Evolutionary conservation across 345 rosid genomes (phyloP), one percentile per base, ranked within the genome.

Genomic region (Syzygium aromaticum): DNA sequence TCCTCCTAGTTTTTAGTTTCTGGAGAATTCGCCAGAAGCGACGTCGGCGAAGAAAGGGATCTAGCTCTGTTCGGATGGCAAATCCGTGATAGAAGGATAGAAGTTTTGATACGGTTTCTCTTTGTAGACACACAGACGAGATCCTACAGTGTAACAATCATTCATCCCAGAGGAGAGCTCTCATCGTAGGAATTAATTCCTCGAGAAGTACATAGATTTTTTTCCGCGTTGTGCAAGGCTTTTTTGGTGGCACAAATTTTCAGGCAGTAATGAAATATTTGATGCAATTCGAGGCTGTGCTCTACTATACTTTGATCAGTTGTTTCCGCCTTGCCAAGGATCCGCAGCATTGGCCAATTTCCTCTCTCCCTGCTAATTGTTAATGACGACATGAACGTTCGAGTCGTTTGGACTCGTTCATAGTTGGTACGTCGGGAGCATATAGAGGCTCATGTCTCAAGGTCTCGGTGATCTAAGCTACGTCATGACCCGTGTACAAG

Each of bases 11-110:
- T 67, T 54, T 91, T 87, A 94, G 99, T 91, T 91, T 98, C 38
- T 95, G 97, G 97, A 91, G 98, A 88, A 92, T 96, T 87, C 91
- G 94, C 51, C 99, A 95, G 85, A 95, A 86, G 90, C 92, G 98
- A 17, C 95, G 97, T 13, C 89, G 95, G 86, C 91, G 95, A 87
- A 94, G 96, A 90, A 94, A 94, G 91, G 91, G 93, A 86, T 91
- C 98, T 28, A 94, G 91, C 33, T 89, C 95, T 3, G 89, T 90
- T 90, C 94, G 99, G 13, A 86, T 93, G 77, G 86, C 86, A 84
- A 93, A 91, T 88, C 91, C 88, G 8, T 94, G 91, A 92, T 52
- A 27, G 19, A 82, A 51, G 43, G 54, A 59, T 84, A 51, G 43
- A 80, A 56, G 51, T 86, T 86, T 86, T 88, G 38, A 51, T 51